Base-by-base conservation (phyloP, 2,329 filamentous ascomycete species). In the Chaetomiaceae sp. region DNA sequence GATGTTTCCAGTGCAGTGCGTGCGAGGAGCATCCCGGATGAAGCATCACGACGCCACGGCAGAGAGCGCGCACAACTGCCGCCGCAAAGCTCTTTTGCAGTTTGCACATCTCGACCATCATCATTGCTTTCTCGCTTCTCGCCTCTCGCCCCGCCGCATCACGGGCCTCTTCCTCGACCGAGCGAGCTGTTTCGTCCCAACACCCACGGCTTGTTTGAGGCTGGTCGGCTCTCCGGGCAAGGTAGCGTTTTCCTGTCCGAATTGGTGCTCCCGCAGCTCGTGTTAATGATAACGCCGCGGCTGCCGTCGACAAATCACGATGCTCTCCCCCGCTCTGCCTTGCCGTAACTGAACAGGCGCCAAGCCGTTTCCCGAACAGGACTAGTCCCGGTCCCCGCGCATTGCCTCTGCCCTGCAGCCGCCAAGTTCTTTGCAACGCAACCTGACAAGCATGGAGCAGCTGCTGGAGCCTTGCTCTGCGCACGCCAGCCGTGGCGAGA, bases 231-330 rank as follows among this genome's bases (percentile, higher is more conserved):
- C 32, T 23, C 14, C 14, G 33, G 10, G 5, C 27, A 13, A 40
- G 37, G 30, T 25, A 29, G 45, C 54, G 47, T 42, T 53, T 46
- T 48, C 32, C 32, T 36, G 27, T 51, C 54, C 54, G n/a, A 30
- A 57, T 57, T 38, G 29, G 54, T 51, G 30, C 37, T 48, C 25
- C 36, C 38, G 54, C 54, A 57, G 47, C 47, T 51, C 47, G 47
- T 48, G 51, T 51, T 37, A 42, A 29, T 16, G 47, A 42, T 51
- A 54, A 33, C 40, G 11, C 21, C 49, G 33, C 53, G 48, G 44
- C 27, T 8, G 48, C 38, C 38, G 48, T 55, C 14, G n/a, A 32
- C 33, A 21, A 14, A 49, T 32, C 11, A 6, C 37, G 6, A 30
- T 29, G 30, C 20, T 36, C 41, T 23, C 27, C 47, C 48, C 47